A percentile compares a stretch with the other conserved stretches of the same genome.
Conservation (phyloP, 495 filamentous ascomycete genomes). For the Penicillium mononematosum region DNA sequence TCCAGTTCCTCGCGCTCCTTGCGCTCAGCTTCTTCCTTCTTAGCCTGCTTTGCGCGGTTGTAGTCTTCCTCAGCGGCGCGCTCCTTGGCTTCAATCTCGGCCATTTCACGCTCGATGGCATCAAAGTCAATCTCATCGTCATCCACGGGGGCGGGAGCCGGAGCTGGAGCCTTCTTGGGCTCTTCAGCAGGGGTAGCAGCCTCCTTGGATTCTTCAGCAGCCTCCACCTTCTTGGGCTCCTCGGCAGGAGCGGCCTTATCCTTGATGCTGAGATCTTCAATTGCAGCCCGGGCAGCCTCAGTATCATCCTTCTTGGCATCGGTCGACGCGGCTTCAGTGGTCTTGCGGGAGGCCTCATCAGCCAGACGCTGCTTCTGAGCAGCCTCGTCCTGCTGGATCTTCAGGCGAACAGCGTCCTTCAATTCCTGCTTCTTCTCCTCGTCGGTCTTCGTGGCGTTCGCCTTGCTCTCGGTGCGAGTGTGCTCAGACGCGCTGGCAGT, state of each 20-base stretch:
- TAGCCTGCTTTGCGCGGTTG: slow-evolving; percentile 56
- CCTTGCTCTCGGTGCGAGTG: slow-evolving; percentile 57
- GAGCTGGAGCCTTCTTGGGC: slow-evolving; percentile 43
- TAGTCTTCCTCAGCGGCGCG: slow-evolving; percentile 59
- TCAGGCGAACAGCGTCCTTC: slow-evolving; percentile 63
- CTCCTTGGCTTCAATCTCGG: slow-evolving; percentile 59
- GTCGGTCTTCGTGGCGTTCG: slow-evolving; percentile 52
- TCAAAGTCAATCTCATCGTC: slow-evolving; percentile 51
- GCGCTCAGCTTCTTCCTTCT: slow-evolving; percentile 61
- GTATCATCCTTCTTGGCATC: slow-evolving; percentile 40
- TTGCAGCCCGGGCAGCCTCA: slow-evolving; percentile 34
- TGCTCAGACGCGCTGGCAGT: slow-evolving; percentile 56
- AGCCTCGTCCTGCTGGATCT: slow-evolving; percentile 55
- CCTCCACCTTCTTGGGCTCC: slow-evolving; percentile 33
- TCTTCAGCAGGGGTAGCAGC: slow-evolving; percentile 34
- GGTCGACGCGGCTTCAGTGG: slow-evolving; percentile 47
- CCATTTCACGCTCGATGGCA: slow-evolving; percentile 52
- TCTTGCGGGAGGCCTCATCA: slow-evolving; percentile 50
- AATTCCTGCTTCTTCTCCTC: slow-evolving; percentile 71
- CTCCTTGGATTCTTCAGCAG: slow-evolving; percentile 16
- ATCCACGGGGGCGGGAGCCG: slow-evolving; percentile 33
- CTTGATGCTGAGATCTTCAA: slow-evolving; percentile 39
- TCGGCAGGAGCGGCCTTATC: slow-evolving; percentile 38
- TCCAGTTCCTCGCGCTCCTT: slow-evolving; percentile 55
- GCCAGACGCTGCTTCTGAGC: slow-evolving; percentile 52